Conservation (phyloP, 2,329 filamentous ascomycete genomes). For the Ploettnerulaceae sp. region DNA sequence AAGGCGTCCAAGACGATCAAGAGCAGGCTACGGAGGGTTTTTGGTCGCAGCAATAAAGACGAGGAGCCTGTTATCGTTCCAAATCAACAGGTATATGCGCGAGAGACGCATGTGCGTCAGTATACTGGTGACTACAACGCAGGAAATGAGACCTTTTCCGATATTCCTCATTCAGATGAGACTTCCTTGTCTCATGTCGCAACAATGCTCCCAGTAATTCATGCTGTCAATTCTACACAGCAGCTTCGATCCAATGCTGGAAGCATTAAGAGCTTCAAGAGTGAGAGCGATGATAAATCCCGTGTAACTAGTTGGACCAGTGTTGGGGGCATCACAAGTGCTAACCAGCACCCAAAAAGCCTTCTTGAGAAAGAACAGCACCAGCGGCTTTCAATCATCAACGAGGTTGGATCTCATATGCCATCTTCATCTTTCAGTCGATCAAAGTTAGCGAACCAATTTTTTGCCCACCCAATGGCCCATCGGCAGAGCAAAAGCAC, state of each 20-base stretch:
- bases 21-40: constrained; percentile 55
- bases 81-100: constrained; percentile 49
- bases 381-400: constrained; percentile 60
- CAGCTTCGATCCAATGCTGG: constrained; percentile 49
- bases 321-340: constrained; percentile 52
- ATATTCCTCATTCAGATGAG: constrained; percentile 37
- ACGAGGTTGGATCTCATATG: constrained; percentile 47
- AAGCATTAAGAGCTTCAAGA: constrained; percentile 47
- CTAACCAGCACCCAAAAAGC: constrained; percentile 32
- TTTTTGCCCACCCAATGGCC: constrained; percentile 26
- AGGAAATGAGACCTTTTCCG: constrained; percentile 33
- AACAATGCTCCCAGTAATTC: constrained; percentile 47
- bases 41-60: constrained; percentile 38
- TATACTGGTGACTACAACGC: constrained; percentile 26
- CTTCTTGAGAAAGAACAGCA: constrained; percentile 41
- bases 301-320: constrained; percentile 69
- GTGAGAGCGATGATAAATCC: constrained; percentile 49
- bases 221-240: constrained; percentile 42
- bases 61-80: constrained; percentile 38
- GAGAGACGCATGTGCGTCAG: constrained; percentile 28
- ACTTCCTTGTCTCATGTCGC: constrained; percentile 45
- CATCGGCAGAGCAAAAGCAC: constrained; percentile 18
- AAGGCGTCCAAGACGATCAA: constrained; percentile 59
- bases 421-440: constrained; percentile 38
- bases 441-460: constrained; percentile 27